A percentile compares a stretch with the other conserved stretches of the same genome.
Evolutionary conservation across 306 rosid species (phyloP).

Genomic region (Abrus pulchellus): DNA sequence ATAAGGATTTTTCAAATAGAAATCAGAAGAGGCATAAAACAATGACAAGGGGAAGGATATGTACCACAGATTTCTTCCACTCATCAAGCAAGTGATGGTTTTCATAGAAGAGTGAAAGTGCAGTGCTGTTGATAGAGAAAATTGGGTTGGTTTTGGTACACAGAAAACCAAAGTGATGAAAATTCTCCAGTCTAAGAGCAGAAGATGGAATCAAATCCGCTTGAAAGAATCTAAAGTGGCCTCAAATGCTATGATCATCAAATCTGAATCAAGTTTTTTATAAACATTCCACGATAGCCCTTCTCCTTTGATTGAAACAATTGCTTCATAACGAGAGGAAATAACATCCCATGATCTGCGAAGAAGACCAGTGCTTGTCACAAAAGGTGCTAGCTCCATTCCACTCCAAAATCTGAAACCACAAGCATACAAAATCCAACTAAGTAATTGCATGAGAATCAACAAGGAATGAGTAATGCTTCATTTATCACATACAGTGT

Average conservation of each 20-base stretch:
- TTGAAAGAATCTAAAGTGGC: too few species aligned
- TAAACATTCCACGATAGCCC: background rate
- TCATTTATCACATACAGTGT: too few species aligned
- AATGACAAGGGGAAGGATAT: background rate
- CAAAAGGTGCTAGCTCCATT: conserved; percentile 36
- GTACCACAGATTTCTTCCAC: conserved; percentile 49
- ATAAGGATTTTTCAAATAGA: background rate
- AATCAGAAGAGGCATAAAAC: background rate
- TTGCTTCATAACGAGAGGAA: background rate
- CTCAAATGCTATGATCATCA: too few species aligned
- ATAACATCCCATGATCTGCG: conserved; percentile 49
- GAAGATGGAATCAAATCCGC: too few species aligned
- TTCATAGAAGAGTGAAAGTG: conserved; percentile 27
- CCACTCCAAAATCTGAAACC: too few species aligned
- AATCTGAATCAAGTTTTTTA: too few species aligned
- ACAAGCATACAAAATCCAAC: too few species aligned
- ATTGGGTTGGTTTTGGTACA: too few species aligned
- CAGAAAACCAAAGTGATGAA: conserved; percentile 38
- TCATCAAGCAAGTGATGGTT: background rate
- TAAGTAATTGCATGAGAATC: background rate
- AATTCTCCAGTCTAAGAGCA: background rate
- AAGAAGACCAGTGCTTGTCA: conserved; percentile 49
- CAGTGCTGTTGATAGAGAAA: background rate
- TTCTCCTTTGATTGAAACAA: background rate
- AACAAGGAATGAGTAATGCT: background rate